A percentile compares a stretch with the other conserved stretches of the same genome.
These are phyloP conservation scores for Ophiostoma piceae DNA, from an alignment of 2,329 filamentous ascomycete species.

Conservation along the genomic window DNA sequence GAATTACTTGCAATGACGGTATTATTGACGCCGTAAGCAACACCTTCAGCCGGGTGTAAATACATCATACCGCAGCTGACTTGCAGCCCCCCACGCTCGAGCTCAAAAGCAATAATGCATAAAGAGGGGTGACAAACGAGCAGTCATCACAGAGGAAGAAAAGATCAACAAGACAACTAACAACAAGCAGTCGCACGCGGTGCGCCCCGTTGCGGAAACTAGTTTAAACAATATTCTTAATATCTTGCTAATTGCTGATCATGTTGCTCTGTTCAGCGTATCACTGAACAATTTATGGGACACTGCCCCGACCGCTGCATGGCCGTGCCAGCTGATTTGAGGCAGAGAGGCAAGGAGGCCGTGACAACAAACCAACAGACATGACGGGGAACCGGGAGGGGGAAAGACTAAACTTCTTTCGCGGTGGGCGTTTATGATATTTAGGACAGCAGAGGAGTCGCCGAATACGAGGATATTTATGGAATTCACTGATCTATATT, in stretches of 20 bases:
- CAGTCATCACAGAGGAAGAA: background rate
- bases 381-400: background rate
- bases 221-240: background rate
- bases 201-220: conserved; percentile 2
- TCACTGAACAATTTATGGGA: too few species aligned
- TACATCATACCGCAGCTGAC: too few species aligned
- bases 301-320: background rate
- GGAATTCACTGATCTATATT: too few species aligned
- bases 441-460: background rate
- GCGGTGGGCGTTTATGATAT: background rate
- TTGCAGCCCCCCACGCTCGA: too few species aligned
- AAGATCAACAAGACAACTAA: background rate
- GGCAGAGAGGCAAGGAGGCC: background rate
- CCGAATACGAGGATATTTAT: background rate
- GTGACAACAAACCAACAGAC: conserved; percentile 10
- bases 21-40: background rate
- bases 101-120: too few species aligned
- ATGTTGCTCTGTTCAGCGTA: background rate
- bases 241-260: background rate
- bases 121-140: too few species aligned
- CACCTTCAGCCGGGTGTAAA: background rate
- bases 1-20: background rate
- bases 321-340: background rate
- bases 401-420: background rate
- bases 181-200: background rate